These are phyloP conservation scores for Xylariales sp. DNA, from an alignment of 2,329 filamentous ascomycete species.

Conservation along the genomic window DNA sequence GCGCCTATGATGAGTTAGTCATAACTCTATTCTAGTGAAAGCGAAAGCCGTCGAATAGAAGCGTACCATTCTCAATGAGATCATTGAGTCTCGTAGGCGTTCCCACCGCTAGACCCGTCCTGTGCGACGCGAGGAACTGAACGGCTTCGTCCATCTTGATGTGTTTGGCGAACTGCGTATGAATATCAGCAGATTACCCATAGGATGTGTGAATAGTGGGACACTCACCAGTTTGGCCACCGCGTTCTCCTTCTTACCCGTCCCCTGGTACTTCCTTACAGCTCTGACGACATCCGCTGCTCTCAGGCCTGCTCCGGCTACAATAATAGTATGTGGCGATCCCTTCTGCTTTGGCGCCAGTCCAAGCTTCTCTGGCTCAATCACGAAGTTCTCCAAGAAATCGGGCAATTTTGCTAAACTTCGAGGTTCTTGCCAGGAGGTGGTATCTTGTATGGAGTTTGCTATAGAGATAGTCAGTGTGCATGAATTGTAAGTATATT, in stretches of 20 bases:
- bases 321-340: constrained; percentile 78
- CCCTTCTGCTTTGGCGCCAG: constrained; percentile 65
- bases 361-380: constrained; percentile 54
- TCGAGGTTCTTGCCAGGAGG: constrained; percentile 63
- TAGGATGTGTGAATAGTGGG: not conserved
- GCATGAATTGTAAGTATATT: not conserved
- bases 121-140: constrained; percentile 62
- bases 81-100: constrained; percentile 81
- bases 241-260: constrained; percentile 69
- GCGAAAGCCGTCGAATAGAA: no score
- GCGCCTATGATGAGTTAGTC: no score
- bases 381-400: constrained; percentile 68
- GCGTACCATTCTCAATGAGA: constrained; percentile 71
- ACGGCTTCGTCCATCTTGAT: constrained; percentile 91
- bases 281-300: constrained; percentile 78
- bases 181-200: constrained; percentile 12
- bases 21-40: no score
- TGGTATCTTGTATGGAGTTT: constrained; percentile 73
- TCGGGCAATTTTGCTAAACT: constrained; percentile 68
- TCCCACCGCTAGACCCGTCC: constrained; percentile 82
- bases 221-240: constrained; percentile 71
- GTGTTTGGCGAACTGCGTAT: constrained; percentile 77
- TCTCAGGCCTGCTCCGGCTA: constrained; percentile 79
- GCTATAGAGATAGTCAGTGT: constrained; percentile 40
- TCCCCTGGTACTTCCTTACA: constrained; percentile 73